phyloP scores from a whole-genome alignment of 2,329 filamentous ascomycete genomes.

The Aspergillus neoniger region DNA sequence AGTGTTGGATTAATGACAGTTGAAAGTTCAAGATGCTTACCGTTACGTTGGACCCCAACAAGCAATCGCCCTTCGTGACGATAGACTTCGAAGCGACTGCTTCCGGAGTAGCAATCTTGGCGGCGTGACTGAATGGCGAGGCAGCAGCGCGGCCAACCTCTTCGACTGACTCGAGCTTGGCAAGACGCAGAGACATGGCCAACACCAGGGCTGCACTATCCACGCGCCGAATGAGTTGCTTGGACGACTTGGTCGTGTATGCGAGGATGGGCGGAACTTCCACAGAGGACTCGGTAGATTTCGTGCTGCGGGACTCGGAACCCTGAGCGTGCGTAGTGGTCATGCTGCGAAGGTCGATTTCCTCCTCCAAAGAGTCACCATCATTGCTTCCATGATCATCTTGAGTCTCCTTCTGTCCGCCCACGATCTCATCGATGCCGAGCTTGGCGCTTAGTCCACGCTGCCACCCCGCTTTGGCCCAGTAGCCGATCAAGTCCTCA shows the following conservation, averaged over 20 bases:
- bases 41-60: slow-evolving; percentile 85
- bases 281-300: slow-evolving; percentile 36
- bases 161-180: slow-evolving; percentile 71
- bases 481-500: slow-evolving; percentile 91
- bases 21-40: slow-evolving; percentile 55
- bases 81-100: slow-evolving; percentile 78
- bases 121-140: slow-evolving; percentile 74
- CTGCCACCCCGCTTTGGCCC: slow-evolving; percentile 94
- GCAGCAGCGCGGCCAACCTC: slow-evolving; percentile 59
- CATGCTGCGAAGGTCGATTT: slow-evolving; percentile 57
- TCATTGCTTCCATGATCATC: slow-evolving; percentile 40
- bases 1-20: not conserved
- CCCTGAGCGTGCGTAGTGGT: slow-evolving; percentile 50
- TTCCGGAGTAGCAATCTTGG: slow-evolving; percentile 81
- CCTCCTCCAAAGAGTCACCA: slow-evolving; percentile 51
- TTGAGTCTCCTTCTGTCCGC: slow-evolving; percentile 39
- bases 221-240: slow-evolving; percentile 77
- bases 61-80: slow-evolving; percentile 76
- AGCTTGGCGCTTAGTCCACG: slow-evolving; percentile 76
- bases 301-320: slow-evolving; percentile 14
- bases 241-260: slow-evolving; percentile 58
- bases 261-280: slow-evolving; percentile 72
- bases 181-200: slow-evolving; percentile 78
- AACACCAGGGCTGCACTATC: slow-evolving; percentile 84
- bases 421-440: slow-evolving; percentile 66